Conservation (phyloP, 257 asterid species). For the Fraxinus americana region DNA sequence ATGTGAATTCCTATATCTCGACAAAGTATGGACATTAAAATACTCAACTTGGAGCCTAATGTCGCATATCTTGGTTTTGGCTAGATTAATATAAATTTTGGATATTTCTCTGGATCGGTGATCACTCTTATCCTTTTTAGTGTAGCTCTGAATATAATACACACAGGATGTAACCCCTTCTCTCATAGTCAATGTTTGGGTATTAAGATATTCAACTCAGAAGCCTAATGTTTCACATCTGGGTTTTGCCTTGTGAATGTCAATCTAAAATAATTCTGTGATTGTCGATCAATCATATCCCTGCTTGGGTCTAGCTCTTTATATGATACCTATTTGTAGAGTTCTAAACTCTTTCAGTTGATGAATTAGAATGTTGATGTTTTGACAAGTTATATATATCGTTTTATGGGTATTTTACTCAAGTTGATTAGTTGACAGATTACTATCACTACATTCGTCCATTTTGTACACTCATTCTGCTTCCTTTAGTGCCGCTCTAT, state of each 20-base stretch:
- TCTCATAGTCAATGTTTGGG: not conserved
- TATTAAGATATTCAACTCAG: not conserved
- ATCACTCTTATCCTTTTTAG: not conserved
- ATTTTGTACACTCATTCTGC: not conserved
- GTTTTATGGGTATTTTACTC: not conserved
- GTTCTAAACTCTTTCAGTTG: not conserved
- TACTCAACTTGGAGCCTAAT: not conserved
- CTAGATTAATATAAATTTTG: not conserved
- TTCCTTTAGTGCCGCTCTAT: not conserved
- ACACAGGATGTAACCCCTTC: not conserved
- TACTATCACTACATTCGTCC: not conserved
- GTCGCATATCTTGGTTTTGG: not conserved
- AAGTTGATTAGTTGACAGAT: not conserved
- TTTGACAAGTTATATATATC: not conserved
- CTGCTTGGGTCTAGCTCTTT: not conserved
- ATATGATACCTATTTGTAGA: not conserved
- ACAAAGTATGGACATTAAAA: not conserved
- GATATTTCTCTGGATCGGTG: not conserved
- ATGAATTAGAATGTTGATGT: not conserved
- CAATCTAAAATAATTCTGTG: not conserved
- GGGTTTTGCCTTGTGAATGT: not conserved
- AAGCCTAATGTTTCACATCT: not conserved
- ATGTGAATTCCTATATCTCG: not conserved
- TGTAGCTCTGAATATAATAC: too few species aligned
- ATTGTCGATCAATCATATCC: not conserved